Evolutionary conservation across 371 early-diverging fungal genomes (phyloP).

Genomic region (Mortierella sp.): DNA sequence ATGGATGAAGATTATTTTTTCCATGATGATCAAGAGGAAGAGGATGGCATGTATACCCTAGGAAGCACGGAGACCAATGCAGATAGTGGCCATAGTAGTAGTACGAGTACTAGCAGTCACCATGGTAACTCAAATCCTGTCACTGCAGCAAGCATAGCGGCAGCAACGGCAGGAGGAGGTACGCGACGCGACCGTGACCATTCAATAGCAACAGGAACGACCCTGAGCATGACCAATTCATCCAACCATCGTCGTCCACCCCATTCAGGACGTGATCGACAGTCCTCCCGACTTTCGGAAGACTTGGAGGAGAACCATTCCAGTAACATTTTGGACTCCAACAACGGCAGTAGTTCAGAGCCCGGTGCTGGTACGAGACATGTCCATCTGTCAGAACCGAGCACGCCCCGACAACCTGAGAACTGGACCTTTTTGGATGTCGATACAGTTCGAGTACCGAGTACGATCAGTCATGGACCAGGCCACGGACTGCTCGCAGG

Average conservation of each 20-base stretch:
- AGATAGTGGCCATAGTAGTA: not conserved
- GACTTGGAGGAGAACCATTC: not conserved
- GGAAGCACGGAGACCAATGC: not conserved
- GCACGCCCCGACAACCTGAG: slow-evolving; percentile 23
- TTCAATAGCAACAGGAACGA: not conserved
- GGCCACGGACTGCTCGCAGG: slow-evolving; percentile 24
- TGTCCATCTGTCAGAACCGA: not conserved
- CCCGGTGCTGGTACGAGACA: not conserved
- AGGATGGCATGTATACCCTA: slow-evolving; percentile 43
- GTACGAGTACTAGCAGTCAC: not conserved
- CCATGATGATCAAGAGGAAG: slow-evolving; percentile 47
- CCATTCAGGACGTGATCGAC: slow-evolving; percentile 34
- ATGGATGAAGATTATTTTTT: slow-evolving; percentile 38
- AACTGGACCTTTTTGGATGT: slow-evolving; percentile 51
- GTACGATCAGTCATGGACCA: slow-evolving; percentile 21
- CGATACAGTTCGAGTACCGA: slow-evolving; percentile 36
- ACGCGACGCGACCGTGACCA: not conserved
- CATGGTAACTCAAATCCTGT: no score
- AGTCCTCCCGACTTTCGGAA: slow-evolving; percentile 5
- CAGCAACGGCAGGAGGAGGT: not conserved
- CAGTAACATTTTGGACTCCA: no score
- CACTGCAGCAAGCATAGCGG: no score
- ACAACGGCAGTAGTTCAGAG: not conserved
- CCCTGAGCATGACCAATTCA: not conserved
- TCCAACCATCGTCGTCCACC: slow-evolving; percentile 28